Evolutionary conservation across 305 asterid genomes (phyloP).

Genomic region (Fraxinus nigra): DNA sequence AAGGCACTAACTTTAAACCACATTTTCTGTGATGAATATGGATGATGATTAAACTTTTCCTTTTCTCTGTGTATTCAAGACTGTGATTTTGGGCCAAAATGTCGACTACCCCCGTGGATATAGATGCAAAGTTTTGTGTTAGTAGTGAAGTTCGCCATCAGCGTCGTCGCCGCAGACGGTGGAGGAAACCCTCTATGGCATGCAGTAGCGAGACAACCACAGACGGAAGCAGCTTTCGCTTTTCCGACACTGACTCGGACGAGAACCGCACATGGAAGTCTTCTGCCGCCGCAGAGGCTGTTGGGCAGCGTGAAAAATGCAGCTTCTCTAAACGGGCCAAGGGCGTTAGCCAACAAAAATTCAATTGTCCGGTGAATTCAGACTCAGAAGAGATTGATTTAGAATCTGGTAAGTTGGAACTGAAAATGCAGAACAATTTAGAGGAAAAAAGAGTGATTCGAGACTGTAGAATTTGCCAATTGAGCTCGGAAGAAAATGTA

Average conservation of each 20-base stretch:
- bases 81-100: slow-evolving; percentile 18
- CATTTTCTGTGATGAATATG: background rate
- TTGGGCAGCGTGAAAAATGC: slow-evolving; percentile 35
- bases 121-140: slow-evolving; percentile 19
- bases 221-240: slow-evolving; percentile 42
- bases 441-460: slow-evolving; percentile 25
- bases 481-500: slow-evolving; percentile 18
- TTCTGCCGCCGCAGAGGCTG: slow-evolving; percentile 1
- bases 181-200: slow-evolving; percentile 31
- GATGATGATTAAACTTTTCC: background rate
- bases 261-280: slow-evolving; percentile 34
- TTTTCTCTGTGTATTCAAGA: background rate
- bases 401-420: slow-evolving; percentile 47
- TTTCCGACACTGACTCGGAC: slow-evolving; percentile 42
- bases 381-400: slow-evolving; percentile 32
- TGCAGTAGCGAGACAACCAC: slow-evolving; percentile 51
- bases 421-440: slow-evolving; percentile 23
- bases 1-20: background rate
- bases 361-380: background rate
- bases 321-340: slow-evolving; percentile 33
- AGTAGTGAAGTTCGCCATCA: slow-evolving; percentile 25
- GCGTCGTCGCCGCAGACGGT: slow-evolving; percentile 30
- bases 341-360: slow-evolving; percentile 8
- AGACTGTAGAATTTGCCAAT: slow-evolving; percentile 47
- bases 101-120: slow-evolving; percentile 32